Conservation (phyloP, 805 yeast species). For the Lachancea waltii region DNA sequence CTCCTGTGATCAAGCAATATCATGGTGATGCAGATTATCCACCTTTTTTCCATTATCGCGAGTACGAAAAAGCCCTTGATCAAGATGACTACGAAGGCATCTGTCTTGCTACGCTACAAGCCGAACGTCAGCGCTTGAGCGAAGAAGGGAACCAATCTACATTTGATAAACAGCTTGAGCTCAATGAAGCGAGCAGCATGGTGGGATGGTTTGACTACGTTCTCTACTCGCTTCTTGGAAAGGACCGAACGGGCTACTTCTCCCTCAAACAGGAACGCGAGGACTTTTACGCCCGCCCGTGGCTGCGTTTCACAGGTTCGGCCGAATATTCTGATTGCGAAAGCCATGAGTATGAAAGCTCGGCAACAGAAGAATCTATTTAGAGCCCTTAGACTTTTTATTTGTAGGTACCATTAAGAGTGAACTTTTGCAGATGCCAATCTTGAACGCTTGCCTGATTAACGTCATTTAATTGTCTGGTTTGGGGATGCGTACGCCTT, state of each 20-base stretch:
- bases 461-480: not conserved
- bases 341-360: not conserved
- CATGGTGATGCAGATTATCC: slow-evolving; percentile 14
- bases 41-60: slow-evolving; percentile 17
- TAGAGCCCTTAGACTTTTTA: not conserved
- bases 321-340: not conserved
- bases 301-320: slow-evolving; percentile 11
- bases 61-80: slow-evolving; percentile 20
- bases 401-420: not conserved
- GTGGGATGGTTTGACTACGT: slow-evolving; percentile 15
- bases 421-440: slow-evolving; percentile 15
- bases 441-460: slow-evolving; percentile 5
- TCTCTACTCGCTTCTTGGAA: slow-evolving; percentile 21
- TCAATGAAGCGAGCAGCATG: slow-evolving; percentile 14
- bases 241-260: slow-evolving; percentile 24
- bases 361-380: not conserved
- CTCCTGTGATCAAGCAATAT: not conserved
- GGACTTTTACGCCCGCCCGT: slow-evolving; percentile 17
- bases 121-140: slow-evolving; percentile 10
- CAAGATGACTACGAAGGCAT: slow-evolving; percentile 19
- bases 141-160: no score
- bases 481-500: not conserved
- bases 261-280: slow-evolving; percentile 20
- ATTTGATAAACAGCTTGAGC: slow-evolving; percentile 25
- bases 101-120: slow-evolving; percentile 14